Evolutionary conservation across 768 basidiomycete species (phyloP).

Genomic region (Agrocybe pediades): DNA sequence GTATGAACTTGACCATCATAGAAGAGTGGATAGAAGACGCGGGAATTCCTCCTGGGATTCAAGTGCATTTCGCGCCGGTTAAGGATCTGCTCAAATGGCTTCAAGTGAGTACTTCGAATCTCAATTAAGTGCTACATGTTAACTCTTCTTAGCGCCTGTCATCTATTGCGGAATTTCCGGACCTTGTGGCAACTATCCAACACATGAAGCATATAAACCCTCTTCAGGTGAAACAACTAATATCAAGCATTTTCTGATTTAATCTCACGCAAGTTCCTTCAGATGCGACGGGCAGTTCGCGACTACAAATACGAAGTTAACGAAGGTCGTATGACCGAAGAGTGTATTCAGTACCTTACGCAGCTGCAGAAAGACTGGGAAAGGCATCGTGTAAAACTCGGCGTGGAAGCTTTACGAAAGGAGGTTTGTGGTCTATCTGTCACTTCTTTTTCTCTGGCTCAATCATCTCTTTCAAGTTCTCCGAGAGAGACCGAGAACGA

Average conservation of each 20-base stretch:
- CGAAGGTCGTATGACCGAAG: slow-evolving; percentile 91
- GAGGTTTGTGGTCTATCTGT: slow-evolving; percentile 51
- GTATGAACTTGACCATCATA: slow-evolving; percentile 79
- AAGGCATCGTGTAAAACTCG: slow-evolving; percentile 81
- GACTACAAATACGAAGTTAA: slow-evolving; percentile 95
- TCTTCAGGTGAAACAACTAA: slow-evolving; percentile 61
- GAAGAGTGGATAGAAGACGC: slow-evolving; percentile 92
- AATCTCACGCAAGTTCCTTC: slow-evolving; percentile 1
- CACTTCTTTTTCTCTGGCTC: not conserved
- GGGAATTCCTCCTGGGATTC: slow-evolving; percentile 78
- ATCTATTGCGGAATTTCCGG: slow-evolving; percentile 84
- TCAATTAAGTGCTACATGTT: not conserved
- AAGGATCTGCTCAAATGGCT: slow-evolving; percentile 85
- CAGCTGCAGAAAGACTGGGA: slow-evolving; percentile 99
- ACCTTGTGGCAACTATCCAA: slow-evolving; percentile 89
- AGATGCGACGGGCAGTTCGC: slow-evolving; percentile 93
- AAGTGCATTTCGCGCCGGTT: slow-evolving; percentile 81
- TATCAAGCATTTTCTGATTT: not conserved
- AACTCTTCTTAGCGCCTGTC: slow-evolving; percentile 66
- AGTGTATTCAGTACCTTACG: slow-evolving; percentile 91
- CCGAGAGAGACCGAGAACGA: slow-evolving; percentile 67
- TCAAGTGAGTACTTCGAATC: slow-evolving; percentile 50
- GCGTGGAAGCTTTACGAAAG: slow-evolving; percentile 82
- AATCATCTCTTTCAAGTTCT: slow-evolving; percentile 46
- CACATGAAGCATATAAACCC: slow-evolving; percentile 87